phyloP scores from a whole-genome alignment of 768 basidiomycete genomes.

The Mycena pura region DNA sequence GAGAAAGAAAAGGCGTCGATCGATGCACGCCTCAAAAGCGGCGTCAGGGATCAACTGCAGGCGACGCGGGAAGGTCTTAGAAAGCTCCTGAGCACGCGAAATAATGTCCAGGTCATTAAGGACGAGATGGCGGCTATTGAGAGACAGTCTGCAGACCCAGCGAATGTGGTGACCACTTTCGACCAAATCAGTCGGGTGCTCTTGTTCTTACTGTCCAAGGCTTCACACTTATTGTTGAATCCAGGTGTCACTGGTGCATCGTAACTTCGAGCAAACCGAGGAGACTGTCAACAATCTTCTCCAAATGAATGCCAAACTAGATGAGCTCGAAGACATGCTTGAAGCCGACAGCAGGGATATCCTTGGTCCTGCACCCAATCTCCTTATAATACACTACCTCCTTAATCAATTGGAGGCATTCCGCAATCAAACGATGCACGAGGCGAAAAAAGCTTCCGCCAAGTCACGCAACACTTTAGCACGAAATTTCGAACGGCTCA shows the following conservation, averaged over 20 bases:
- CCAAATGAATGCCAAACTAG: slow-evolving; percentile 89
- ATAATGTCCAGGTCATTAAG: slow-evolving; percentile 80
- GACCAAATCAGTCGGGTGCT: slow-evolving; percentile 93
- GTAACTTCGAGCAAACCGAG: slow-evolving; percentile 93
- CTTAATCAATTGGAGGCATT: slow-evolving; percentile 93
- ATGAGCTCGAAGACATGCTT: slow-evolving; percentile 80
- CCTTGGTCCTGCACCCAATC: slow-evolving; percentile 86
- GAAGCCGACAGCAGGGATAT: slow-evolving; percentile 76
- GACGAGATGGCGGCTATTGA: slow-evolving; percentile 88
- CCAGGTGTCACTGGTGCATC: slow-evolving; percentile 94
- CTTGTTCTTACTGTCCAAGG: not conserved
- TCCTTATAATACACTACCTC: slow-evolving; percentile 90
- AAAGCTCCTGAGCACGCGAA: slow-evolving; percentile 77
- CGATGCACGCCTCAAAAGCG: slow-evolving; percentile 86
- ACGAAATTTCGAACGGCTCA: slow-evolving; percentile 86
- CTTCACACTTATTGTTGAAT: not conserved
- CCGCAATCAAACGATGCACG: slow-evolving; percentile 93
- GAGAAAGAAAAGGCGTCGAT: slow-evolving; percentile 97
- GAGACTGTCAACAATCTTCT: slow-evolving; percentile 94
- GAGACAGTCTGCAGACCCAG: slow-evolving; percentile 75
- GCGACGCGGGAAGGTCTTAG: slow-evolving; percentile 88
- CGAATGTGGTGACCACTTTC: slow-evolving; percentile 82
- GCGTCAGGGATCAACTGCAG: slow-evolving; percentile 92
- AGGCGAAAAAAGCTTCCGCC: slow-evolving; percentile 83
- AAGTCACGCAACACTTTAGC: slow-evolving; percentile 71